These are phyloP conservation scores for Gentiana straminea DNA, from an alignment of 257 asterid genomes.

Conservation along the genomic window DNA sequence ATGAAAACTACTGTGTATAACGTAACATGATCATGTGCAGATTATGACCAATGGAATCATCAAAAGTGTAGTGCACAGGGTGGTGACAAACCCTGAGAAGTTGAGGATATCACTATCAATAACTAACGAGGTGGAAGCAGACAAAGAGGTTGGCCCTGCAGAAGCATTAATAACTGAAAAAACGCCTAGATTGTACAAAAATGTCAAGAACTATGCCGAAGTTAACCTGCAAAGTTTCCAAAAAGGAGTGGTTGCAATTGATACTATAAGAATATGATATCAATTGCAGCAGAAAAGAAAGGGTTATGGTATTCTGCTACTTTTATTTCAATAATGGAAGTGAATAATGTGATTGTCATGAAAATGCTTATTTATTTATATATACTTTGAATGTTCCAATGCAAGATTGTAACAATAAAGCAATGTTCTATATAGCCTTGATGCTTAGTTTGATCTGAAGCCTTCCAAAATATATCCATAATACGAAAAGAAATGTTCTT, in stretches of 20 bases:
- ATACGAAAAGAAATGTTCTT: too few species aligned
- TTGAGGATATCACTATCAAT: constrained; percentile 25
- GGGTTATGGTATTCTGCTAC: too few species aligned
- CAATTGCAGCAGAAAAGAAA: too few species aligned
- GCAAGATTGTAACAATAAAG: too few species aligned
- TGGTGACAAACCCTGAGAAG: constrained; percentile 23
- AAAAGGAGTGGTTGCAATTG: constrained; percentile 4
- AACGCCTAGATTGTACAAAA: constrained; percentile 25
- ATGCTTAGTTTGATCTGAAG: too few species aligned
- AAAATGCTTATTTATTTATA: too few species aligned
- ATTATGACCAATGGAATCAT: constrained; percentile 39
- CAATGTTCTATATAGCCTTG: too few species aligned
- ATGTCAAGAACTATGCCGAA: constrained; percentile 12
- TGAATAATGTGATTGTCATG: too few species aligned
- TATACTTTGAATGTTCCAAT: too few species aligned
- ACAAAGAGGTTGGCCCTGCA: constrained; percentile 26
- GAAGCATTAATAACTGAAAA: constrained; percentile 21
- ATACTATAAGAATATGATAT: background rate
- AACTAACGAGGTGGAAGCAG: constrained; percentile 18
- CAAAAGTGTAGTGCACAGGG: constrained; percentile 41
- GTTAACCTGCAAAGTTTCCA: constrained; percentile 5
- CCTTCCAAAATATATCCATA: too few species aligned
- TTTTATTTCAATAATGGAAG: too few species aligned
- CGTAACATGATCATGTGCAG: constrained; percentile 10
- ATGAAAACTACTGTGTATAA: too few species aligned